phyloP scores from a whole-genome alignment of 176 grass and related monocot genomes.

The Miscanthus lutarioriparius region DNA sequence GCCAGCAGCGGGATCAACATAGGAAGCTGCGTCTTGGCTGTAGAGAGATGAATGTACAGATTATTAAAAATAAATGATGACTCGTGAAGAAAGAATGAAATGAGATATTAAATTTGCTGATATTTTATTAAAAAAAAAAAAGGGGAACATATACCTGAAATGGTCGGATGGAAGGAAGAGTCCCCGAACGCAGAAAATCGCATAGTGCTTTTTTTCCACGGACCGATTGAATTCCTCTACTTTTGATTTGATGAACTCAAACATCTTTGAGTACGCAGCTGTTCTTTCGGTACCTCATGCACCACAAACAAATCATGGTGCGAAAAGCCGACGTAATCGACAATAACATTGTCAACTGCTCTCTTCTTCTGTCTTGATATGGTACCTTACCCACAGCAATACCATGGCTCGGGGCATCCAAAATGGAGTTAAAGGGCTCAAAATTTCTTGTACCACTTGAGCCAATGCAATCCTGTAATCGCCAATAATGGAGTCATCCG shows the following conservation, averaged over 20 bases:
- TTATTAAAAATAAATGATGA: too few species aligned
- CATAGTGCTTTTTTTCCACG: too few species aligned
- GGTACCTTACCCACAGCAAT: background rate
- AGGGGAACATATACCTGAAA: too few species aligned
- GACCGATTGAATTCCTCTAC: background rate
- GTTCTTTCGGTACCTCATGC: background rate
- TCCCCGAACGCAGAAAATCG: too few species aligned
- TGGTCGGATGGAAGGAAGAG: too few species aligned
- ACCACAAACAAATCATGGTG: background rate
- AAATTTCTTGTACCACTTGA: background rate
- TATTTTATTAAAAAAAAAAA: too few species aligned
- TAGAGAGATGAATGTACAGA: too few species aligned
- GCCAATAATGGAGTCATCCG: background rate
- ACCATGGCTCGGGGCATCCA: too few species aligned
- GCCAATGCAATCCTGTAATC: background rate
- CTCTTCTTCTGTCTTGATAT: background rate
- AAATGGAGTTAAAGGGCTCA: background rate
- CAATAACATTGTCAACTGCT: background rate
- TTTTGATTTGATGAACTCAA: background rate
- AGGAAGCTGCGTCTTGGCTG: too few species aligned
- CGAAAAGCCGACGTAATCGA: background rate
- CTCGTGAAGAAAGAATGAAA: too few species aligned
- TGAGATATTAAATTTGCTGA: too few species aligned
- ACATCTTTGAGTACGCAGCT: fast-evolving
- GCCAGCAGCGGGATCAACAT: too few species aligned